Evolutionary conservation across 1,284 basidiomycete genomes (phyloP), one percentile per base, ranked within the genome.

Genomic region (Apiotrichum domesticum): DNA sequence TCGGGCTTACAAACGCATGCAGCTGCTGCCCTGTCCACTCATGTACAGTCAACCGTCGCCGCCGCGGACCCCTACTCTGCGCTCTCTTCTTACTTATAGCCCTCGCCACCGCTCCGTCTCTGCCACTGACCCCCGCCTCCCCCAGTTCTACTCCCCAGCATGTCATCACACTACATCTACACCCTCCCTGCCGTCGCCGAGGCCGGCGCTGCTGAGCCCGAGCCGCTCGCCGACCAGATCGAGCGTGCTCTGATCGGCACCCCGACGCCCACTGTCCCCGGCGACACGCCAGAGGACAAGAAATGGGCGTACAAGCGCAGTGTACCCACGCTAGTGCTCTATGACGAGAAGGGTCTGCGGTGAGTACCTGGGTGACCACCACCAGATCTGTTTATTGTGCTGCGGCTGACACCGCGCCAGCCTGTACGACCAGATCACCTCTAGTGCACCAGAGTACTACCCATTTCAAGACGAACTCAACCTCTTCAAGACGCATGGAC

Each of bases 241-340:
- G 71, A 72, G 52, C 46, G 51, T 3, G 68, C 58, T 7, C 57
- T 75, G 3, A 32, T 59, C 13, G 71, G 71, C 13, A 68, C 62
- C 1, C 32, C 33, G 6, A 52, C 61, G 35, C 44, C 59, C 1
- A 65, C 64, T 9, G 58, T 75, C 15, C 75, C 75, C 6, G 75
- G 75, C 14, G 42, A 59, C 3, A 61, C 54, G 4, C 57, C 54
- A 4, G 73, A 70, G 49, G 74, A 76, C 56, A 56, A 58, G 49
- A 35, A 61, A 29, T 78, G 73, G 73, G 65, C 66, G 4, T 78
- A 71, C 53, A 74, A 81, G 62, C 87, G 85, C 71, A 81, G 81
- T 14, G 77, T 97, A 10, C 91, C 93, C 4, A 95, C 91, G 0
- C 80, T 90, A 69, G 82, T 96, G 13, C 81, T 96, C 9, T 96